A percentile compares a stretch with the other conserved stretches of the same genome.
These are phyloP conservation scores for Cerrena zonata DNA, from an alignment of 1,284 basidiomycete genomes.

Conservation along the genomic window DNA sequence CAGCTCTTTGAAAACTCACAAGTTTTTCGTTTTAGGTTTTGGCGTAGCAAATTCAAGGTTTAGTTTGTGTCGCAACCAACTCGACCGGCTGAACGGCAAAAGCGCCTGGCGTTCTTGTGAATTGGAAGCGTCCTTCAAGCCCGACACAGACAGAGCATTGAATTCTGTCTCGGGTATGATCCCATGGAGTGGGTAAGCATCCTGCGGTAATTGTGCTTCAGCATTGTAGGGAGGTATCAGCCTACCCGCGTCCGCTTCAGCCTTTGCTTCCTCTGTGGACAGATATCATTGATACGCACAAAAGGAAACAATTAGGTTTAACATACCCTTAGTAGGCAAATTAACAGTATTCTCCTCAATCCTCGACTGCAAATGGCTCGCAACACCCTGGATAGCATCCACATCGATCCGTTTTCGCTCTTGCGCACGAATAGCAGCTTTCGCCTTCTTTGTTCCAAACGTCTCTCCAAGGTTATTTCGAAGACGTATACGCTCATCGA, in stretches of 20 bases:
- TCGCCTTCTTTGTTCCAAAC: conserved; percentile 91
- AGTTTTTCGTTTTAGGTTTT: conserved; percentile 48
- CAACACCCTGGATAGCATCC: conserved; percentile 76
- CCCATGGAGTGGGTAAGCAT: conserved; percentile 71
- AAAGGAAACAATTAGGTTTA: background rate
- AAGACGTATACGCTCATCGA: conserved; percentile 54
- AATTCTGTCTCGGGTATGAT: conserved; percentile 77
- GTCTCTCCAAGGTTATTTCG: conserved; percentile 80
- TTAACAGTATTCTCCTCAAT: conserved; percentile 69
- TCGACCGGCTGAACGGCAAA: conserved; percentile 58
- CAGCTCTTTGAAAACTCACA: conserved; percentile 39
- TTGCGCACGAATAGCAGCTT: conserved; percentile 74
- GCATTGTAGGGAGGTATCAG: conserved; percentile 71
- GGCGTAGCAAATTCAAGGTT: conserved; percentile 35
- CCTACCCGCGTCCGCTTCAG: conserved; percentile 54
- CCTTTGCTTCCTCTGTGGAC: conserved; percentile 57
- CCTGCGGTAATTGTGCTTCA: conserved; percentile 57
- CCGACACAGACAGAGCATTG: conserved; percentile 52
- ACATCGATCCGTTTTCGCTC: conserved; percentile 87
- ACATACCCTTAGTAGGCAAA: conserved; percentile 62
- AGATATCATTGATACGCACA: background rate
- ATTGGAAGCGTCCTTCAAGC: conserved; percentile 47
- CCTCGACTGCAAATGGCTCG: conserved; percentile 71
- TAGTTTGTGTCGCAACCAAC: conserved; percentile 66
- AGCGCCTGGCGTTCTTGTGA: conserved; percentile 46